Base-by-base conservation (phyloP, 2,329 filamentous ascomycete genomes). In the Nannizziopsis barbatae region DNA sequence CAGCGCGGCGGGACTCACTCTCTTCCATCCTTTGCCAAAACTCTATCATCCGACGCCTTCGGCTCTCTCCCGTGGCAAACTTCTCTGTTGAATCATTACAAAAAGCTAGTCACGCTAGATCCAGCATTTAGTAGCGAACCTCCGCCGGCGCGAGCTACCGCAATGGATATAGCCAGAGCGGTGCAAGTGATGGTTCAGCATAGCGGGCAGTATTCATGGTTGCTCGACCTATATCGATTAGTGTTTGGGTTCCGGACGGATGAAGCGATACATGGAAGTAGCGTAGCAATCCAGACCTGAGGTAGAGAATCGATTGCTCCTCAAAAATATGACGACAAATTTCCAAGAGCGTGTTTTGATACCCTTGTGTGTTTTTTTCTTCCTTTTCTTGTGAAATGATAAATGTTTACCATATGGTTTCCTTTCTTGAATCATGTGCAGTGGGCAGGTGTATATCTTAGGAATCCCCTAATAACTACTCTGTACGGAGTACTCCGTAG, bases 161-260 rank as follows among this genome's bases (percentile, higher is more conserved):
- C 86, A 0, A 67, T 73, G n/a, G 88, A 95, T 56, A 79, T 93
- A 53, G 85, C 84, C 32, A 83, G 82, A 63, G 86, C 85, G 43
- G 83, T 95, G 5, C 73, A 76, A 45, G 83, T 82, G 72, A 85
- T 95, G 77, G 77, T 77, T 14, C 54, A 52, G 45, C 73, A 79
- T 49, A 80, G 78, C 22, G 75, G 79, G 49, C 80, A 88, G 57
- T 92, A 92, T 64, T 72, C 72, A 7, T 95, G 90, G 74, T 69
- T 95, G 53, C 75, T 80, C 43, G 88, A 95, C 58, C 71, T 95
- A 11, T 95, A 86, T 68, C 77, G 79, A 46, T 74, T 90, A 36
- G 87, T 95, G 2, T 94, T 93, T 63, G 84, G 86, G 2, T 90
- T 90, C 60, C 78, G 83, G 42, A 68, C 87, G 12, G 86, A 95